Evolutionary conservation across 1,139 yeast genomes (phyloP), one percentile per base, ranked within the genome.

Genomic region (Protomyces inundatus): DNA sequence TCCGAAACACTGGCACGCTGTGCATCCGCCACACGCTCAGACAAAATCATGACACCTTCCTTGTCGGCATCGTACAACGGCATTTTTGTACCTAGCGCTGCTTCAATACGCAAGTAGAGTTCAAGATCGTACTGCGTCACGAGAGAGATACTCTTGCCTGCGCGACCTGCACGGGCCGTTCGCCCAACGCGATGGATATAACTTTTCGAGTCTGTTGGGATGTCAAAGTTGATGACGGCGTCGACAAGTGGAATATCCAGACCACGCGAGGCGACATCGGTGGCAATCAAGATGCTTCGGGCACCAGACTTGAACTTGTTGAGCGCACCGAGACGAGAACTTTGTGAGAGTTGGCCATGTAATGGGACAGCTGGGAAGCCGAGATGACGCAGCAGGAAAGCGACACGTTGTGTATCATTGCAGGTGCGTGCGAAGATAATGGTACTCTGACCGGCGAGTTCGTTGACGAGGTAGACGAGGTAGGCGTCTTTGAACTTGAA

Each of bases 211-310:
- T 95, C 98, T 9, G 96, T 93, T 12, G 98, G 99, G 39, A 93
- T 90, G 73, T 91, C 97, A 73, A 90, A 93, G 75, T 93, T 93
- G 67, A 93, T 81, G 57, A 93, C 98, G 63, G 89, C 81, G 75
- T 93, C 98, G 52, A 93, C 98, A 34, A 87, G 81, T 5, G 98
- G 98, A 67, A 93, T 93, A 81, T 93, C 98, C 69, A 93, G 82
- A 66, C 98, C 98, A 77, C 98, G 84, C 1, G 98, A 97, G 9
- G 98, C 98, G 54, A 93, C 98, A 77, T 93, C 98, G 0, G 98
- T 93, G 9, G 98, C 98, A 6, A 93, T 90, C 61, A 93, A 78
- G 65, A 95, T 90, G 67, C 84, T 83, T 69, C 90, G 83, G 55
- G 83, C 82, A 4, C 97, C 97, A 1, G 95, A 81, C 73, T 91